Evolutionary conservation across 345 rosid genomes (phyloP).

Genomic region (Capsella bursapastoris): DNA sequence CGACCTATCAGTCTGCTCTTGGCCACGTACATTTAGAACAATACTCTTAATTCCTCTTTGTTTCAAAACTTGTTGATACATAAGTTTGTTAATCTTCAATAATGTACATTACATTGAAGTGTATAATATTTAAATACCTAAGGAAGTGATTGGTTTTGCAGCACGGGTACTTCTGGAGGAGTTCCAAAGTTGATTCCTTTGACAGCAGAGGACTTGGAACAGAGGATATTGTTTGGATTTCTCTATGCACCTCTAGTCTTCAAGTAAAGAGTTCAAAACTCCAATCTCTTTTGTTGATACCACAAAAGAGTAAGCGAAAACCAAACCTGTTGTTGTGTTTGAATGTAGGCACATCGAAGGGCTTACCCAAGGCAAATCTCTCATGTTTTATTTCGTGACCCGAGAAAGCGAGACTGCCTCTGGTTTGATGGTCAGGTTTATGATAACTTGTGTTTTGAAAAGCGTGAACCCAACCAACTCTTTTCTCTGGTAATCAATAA

Average conservation of each 20-base stretch:
- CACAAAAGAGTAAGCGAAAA: neutral
- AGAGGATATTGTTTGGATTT: constrained; percentile 74
- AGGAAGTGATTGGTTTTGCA: constrained; percentile 39
- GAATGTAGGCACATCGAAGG: constrained; percentile 69
- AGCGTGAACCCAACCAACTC: constrained; percentile 64
- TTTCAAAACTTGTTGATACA: neutral
- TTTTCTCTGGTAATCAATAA: constrained; percentile 62
- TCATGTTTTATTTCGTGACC: constrained; percentile 66
- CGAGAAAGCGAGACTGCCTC: constrained; percentile 79
- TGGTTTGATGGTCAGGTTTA: constrained; percentile 75
- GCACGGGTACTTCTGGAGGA: constrained; percentile 95
- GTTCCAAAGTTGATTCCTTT: constrained; percentile 91
- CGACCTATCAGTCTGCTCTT: constrained; percentile 74
- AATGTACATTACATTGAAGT: neutral
- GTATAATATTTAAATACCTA: constrained; percentile 8
- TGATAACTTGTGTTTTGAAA: constrained; percentile 80
- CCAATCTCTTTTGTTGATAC: neutral
- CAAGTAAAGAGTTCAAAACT: constrained; percentile 51
- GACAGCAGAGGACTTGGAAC: constrained; percentile 76
- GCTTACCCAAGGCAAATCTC: constrained; percentile 74
- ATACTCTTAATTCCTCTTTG: neutral
- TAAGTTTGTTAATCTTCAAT: constrained; percentile 1
- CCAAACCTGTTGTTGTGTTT: neutral
- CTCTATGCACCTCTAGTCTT: constrained; percentile 66
- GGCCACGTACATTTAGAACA: constrained; percentile 54